Evolutionary conservation across 179 eudicot genomes (phyloP), one percentile per base, ranked within the genome.

Genomic region (Dionaea muscipula): DNA sequence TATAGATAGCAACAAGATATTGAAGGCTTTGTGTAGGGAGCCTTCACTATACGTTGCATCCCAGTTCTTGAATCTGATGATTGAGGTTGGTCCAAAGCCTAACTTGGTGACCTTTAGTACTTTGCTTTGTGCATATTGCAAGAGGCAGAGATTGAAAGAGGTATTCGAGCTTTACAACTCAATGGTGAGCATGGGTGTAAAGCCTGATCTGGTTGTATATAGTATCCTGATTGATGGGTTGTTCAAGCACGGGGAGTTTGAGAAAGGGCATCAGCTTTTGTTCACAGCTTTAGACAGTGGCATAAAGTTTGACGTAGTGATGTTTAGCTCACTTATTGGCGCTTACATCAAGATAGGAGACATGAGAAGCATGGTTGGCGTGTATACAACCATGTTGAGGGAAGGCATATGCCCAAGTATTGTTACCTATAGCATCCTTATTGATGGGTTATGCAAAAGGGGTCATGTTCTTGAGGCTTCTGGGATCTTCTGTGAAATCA

Each of bases 61-160:
- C 1, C 19, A 47, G 39, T 80, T 58, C 61, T 78, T 78, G 52
- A 19, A 53, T 26, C 57, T 71, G 39, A 56, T 83, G 60, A 16
- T 63, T 35, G 65, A 71, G 55, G 63, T 65, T n/a, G 90, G 90
- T 56, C 90, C 90, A 14, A 61, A 49, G 47, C 85, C 90, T 2
- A 83, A 68, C 63, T 45, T 83, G 51, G 75, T 80, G 48, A 77
- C 85, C 4, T 83, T 73, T 67, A 75, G 81, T 65, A 80, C 78
- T 8, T 52, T 83, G 62, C 73, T 75, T 60, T 56, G 75, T 53
- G 66, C 72, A 17, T 72, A 71, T 61, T 78, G 81, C 59, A 75
- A 78, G 60, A 72, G 53, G 26, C 52, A 47, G 55, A 78, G 66
- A 61, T 19, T 78, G 36, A 74, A 78, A 2, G 75, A 63, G 56